A percentile compares a stretch with the other conserved stretches of the same genome.
Evolutionary conservation across 1,139 yeast species (phyloP).

Genomic region (Sugiyamaella sp.): DNA sequence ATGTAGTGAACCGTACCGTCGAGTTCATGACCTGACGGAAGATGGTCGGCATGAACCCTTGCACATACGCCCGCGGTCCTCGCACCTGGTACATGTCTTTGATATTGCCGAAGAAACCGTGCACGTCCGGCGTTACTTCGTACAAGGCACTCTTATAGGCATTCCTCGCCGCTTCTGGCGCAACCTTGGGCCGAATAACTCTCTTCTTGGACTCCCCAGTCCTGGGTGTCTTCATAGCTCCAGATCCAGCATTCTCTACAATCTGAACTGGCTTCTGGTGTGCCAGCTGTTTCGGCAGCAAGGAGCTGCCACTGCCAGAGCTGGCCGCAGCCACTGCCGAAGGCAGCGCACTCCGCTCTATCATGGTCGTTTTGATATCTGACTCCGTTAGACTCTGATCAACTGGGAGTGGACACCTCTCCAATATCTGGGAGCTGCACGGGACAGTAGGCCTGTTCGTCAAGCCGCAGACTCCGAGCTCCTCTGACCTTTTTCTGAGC

Average conservation of each 20-base stretch:
- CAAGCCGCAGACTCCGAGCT: too few species aligned
- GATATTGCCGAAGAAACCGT: constrained; percentile 36
- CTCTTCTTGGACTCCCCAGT: not conserved
- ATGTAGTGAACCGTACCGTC: constrained; percentile 81
- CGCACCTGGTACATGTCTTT: constrained; percentile 66
- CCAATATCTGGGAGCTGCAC: too few species aligned
- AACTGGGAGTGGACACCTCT: too few species aligned
- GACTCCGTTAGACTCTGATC: constrained; percentile 18
- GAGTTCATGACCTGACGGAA: constrained; percentile 78
- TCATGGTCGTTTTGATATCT: constrained; percentile 77
- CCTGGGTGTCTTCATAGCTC: not conserved
- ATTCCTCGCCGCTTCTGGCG: constrained; percentile 21
- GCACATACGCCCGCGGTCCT: constrained; percentile 76
- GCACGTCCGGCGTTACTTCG: constrained; percentile 30
- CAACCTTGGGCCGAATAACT: constrained; percentile 26
- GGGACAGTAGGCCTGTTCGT: too few species aligned
- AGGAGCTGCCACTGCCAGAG: not conserved
- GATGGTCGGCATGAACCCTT: constrained; percentile 80
- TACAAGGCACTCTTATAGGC: constrained; percentile 11
- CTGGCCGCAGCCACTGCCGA: not conserved
- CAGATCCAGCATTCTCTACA: constrained; percentile 1
- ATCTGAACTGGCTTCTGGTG: constrained; percentile 9
- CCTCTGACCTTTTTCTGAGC: too few species aligned
- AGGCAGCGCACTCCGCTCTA: constrained; percentile 49
- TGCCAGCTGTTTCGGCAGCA: constrained; percentile 3